Base-by-base conservation (phyloP, 2,329 filamentous ascomycete genomes). In the Polychaeton citri region DNA sequence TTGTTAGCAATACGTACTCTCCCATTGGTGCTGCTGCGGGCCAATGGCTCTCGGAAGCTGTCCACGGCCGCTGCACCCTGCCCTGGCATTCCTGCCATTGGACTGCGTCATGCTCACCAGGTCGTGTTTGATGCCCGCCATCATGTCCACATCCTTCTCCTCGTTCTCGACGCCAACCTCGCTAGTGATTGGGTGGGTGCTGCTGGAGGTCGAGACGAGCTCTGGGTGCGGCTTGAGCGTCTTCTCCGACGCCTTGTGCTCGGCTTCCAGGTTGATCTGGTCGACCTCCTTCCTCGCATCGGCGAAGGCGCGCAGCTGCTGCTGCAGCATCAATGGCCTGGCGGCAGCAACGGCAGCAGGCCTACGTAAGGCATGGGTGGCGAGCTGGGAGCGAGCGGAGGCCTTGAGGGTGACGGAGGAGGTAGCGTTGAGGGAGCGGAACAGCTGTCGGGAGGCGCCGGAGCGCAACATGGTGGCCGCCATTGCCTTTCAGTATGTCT, bases 151-250 rank as follows among this genome's bases (percentile, higher is more conserved):
- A 10, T 66, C 42, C 38, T 51, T 44, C 39, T 57, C 46, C 19
- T 50, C 46, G 34, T 51, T 42, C 13, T 51, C 40, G 4, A 44
- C 47, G 12, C 52, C 59, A 20, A 64, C 50, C 40, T 66, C 61
- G 5, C 51, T 47, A 12, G 59, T 50, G 12, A 66, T 39, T 1
- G 60, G 58, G 39, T 64, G 63, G 4, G 54, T 58, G 3, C 56
- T 53, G 9, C 79, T 86, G 30, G 65, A 65, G 16, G 59, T 58
- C 0, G 76, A 72, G 0, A 86, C 79, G 5, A 62, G 55, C 26
- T 72, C 71, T 0, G 80, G 80, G 19, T 72, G 58, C 2, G 72
- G 51, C 38, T 72, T 52, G n/a, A 86, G 59, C 50, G 70, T 70
- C 52, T 72, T 53, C 33, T 75, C 47, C 9, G 58, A 66, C 6